Evolutionary conservation across 176 grass and related monocot species (phyloP).

Genomic region (Avena sativa): DNA sequence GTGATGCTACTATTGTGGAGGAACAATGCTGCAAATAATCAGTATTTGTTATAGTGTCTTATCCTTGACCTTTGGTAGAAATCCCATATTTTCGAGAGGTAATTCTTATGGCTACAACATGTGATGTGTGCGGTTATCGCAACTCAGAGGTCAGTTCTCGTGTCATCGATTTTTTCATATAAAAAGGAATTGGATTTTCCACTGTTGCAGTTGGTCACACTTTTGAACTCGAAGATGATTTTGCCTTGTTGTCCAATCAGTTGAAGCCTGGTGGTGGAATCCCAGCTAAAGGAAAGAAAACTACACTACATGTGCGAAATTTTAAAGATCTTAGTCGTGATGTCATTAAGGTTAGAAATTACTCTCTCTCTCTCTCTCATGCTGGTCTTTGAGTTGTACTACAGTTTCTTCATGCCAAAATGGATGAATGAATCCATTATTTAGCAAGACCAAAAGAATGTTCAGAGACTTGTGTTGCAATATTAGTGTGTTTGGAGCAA

Average conservation of each 20-base stretch:
- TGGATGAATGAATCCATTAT: not conserved
- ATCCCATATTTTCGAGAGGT: constrained; percentile 96
- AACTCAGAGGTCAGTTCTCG: constrained; percentile 81
- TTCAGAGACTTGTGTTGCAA: not conserved
- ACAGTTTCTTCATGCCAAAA: constrained; percentile 3
- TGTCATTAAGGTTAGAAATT: constrained; percentile 85
- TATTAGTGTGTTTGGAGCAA: constrained; percentile 13
- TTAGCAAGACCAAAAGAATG: not conserved
- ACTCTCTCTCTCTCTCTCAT: not conserved
- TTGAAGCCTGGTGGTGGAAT: constrained; percentile 94
- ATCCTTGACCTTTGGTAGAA: constrained; percentile 65
- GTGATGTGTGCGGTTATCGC: constrained; percentile 88
- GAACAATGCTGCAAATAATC: constrained; percentile 5
- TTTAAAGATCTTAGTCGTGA: constrained; percentile 85
- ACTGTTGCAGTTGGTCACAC: not conserved
- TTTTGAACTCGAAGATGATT: not conserved
- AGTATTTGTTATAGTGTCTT: constrained; percentile 28
- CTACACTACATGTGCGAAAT: constrained; percentile 65
- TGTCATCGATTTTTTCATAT: constrained; percentile 11
- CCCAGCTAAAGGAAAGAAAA: constrained; percentile 80
- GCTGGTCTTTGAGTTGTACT: not conserved
- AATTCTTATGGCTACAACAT: constrained; percentile 89
- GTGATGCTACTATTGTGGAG: not conserved
- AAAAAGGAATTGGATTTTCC: not conserved
- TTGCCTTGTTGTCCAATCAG: constrained; percentile 58